These are phyloP conservation scores for Cyberlindnera amylophila DNA, from an alignment of 805 yeast species.

Conservation along the genomic window DNA sequence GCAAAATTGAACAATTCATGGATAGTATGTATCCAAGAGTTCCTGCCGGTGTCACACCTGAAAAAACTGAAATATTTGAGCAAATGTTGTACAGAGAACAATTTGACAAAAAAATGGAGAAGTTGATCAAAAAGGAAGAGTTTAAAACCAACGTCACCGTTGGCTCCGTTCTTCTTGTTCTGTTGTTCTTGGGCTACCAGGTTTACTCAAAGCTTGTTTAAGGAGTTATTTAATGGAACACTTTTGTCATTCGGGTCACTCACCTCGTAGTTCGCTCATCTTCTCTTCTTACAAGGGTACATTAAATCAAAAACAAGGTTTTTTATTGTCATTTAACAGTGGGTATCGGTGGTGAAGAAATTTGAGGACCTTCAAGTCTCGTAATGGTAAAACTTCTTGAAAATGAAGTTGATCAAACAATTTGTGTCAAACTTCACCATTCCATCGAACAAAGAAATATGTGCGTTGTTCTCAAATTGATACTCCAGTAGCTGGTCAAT, in stretches of 20 bases:
- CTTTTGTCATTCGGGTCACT: no score
- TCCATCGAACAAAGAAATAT: conserved; percentile 58
- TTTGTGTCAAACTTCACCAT: conserved; percentile 68
- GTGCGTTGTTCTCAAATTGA: conserved; percentile 64
- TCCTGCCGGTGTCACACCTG: conserved; percentile 49
- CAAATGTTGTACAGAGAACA: conserved; percentile 41
- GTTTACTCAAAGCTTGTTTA: not conserved
- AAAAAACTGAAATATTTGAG: conserved; percentile 32
- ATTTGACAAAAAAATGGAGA: conserved; percentile 35
- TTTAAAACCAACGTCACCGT: conserved; percentile 23
- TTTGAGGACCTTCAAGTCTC: conserved; percentile 6
- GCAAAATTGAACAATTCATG: conserved; percentile 83
- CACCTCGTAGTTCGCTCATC: no score
- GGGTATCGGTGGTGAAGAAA: no score
- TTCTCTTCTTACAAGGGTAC: no score
- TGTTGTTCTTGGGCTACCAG: not conserved
- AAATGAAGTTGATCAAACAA: conserved; percentile 62
- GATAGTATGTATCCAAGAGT: conserved; percentile 71
- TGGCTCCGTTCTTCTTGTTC: conserved; percentile 7
- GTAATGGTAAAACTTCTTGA: conserved; percentile 67
- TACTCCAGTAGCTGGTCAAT: conserved; percentile 67
- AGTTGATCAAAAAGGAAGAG: conserved; percentile 24
- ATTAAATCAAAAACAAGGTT: no score
- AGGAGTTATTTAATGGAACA: no score
- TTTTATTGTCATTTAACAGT: no score